Conservation (phyloP, 352 stramenopile genomes). For the Phytophthora rubi region DNA sequence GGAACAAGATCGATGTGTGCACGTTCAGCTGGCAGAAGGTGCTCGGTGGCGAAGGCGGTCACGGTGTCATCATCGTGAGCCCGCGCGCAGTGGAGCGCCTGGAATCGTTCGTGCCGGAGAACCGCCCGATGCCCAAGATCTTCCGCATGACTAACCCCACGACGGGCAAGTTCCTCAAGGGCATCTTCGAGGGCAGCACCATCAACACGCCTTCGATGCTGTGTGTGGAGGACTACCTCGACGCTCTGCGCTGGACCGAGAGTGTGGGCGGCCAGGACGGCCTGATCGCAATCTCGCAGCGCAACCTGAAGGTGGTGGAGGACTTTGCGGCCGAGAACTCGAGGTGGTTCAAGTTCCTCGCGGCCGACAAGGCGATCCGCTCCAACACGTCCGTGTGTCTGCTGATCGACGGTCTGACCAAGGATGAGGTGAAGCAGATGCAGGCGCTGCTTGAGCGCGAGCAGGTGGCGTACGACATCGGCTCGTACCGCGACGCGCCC, state of each 20-base stretch:
- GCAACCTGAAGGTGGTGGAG: slow-evolving; percentile 96
- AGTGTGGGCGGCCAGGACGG: slow-evolving; percentile 93
- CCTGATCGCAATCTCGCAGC: slow-evolving; percentile 93
- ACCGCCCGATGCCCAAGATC: slow-evolving; percentile 98
- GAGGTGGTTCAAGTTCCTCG: slow-evolving; percentile 97
- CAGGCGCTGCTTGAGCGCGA: slow-evolving; percentile 95
- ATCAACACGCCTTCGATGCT: slow-evolving; percentile 99
- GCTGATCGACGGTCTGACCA: slow-evolving; percentile 91
- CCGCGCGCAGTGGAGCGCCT: slow-evolving; percentile 97
- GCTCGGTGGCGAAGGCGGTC: slow-evolving; percentile 97
- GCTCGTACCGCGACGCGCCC: slow-evolving; percentile 98
- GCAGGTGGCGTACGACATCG: slow-evolving; percentile 97
- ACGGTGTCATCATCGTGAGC: slow-evolving; percentile 98
- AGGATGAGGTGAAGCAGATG: slow-evolving; percentile 97
- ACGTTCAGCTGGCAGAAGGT: slow-evolving; percentile 99
- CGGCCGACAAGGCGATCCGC: slow-evolving; percentile 91
- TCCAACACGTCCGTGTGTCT: slow-evolving; percentile 99
- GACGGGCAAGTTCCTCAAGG: slow-evolving; percentile 93
- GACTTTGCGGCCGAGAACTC: slow-evolving; percentile 97
- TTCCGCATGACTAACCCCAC: slow-evolving; percentile 98
- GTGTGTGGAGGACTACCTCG: slow-evolving; percentile 99
- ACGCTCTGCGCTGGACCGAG: slow-evolving; percentile 97
- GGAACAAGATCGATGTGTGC: slow-evolving; percentile 98
- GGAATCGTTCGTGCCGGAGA: slow-evolving; percentile 90
- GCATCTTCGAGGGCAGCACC: slow-evolving; percentile 98